These are phyloP conservation scores for Arabidopsis hybrid DNA, from an alignment of 441 rosid species.

Conservation along the genomic window DNA sequence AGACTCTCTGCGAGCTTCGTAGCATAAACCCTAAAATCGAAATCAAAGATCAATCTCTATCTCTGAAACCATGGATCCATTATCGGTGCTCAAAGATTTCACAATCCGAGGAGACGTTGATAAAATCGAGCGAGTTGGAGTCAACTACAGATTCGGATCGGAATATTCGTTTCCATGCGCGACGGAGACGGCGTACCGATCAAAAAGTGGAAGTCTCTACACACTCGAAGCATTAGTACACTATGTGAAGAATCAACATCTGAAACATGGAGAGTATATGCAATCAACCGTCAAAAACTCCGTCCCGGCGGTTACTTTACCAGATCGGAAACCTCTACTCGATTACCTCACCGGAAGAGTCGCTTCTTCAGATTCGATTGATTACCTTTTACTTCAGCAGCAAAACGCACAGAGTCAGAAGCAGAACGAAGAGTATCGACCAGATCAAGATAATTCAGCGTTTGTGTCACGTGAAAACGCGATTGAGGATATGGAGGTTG, in stretches of 20 bases:
- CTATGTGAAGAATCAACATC: constrained; percentile 65
- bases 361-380: constrained; percentile 74
- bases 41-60: background rate
- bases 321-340: constrained; percentile 84
- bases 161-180: constrained; percentile 75
- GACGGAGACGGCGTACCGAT: constrained; percentile 79
- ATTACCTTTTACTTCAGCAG: constrained; percentile 61
- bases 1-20: constrained; percentile 3
- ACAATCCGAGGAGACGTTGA: constrained; percentile 75
- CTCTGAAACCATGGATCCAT: constrained; percentile 68
- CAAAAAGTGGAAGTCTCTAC: constrained; percentile 80
- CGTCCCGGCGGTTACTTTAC: constrained; percentile 73
- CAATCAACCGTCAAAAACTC: constrained; percentile 65
- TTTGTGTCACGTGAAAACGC: constrained; percentile 39
- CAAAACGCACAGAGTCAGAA: constrained; percentile 52
- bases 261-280: constrained; percentile 82
- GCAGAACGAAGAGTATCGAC: constrained; percentile 53
- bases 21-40: constrained; percentile 38
- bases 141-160: constrained; percentile 72
- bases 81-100: constrained; percentile 78
- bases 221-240: constrained; percentile 77
- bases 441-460: constrained; percentile 51
- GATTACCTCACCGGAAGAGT: constrained; percentile 80
- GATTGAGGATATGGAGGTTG: constrained; percentile 37
- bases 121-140: constrained; percentile 61